Evolutionary conservation across 2,329 filamentous ascomycete genomes (phyloP).

Genomic region (Sporothrix globosa): DNA sequence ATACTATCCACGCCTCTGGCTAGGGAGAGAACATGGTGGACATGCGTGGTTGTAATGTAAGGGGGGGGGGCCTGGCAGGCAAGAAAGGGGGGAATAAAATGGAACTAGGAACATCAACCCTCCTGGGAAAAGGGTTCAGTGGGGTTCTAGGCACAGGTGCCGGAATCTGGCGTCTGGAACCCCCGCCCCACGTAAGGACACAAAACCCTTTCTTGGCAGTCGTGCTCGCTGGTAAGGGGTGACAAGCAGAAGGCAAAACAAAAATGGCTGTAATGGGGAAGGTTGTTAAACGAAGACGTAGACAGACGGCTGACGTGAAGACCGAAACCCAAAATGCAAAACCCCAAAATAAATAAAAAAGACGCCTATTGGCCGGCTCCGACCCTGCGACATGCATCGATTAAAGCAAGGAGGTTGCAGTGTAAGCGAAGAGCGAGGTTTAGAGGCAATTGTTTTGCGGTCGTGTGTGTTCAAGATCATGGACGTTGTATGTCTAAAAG

Average conservation of each 20-base stretch:
- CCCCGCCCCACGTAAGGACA: too few relatives aligned
- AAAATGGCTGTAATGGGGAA: too few relatives aligned
- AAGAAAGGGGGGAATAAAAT: neutral
- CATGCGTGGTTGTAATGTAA: neutral
- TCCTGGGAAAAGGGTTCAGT: neutral
- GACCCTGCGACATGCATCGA: neutral
- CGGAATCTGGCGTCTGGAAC: too few relatives aligned
- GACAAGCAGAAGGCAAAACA: too few relatives aligned
- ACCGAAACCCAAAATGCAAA: neutral
- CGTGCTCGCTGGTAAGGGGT: too few relatives aligned
- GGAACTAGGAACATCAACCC: neutral
- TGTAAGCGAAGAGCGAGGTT: too few relatives aligned
- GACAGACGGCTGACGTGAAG: neutral
- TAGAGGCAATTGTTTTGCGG: too few relatives aligned
- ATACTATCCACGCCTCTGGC: neutral
- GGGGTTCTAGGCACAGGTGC: too few relatives aligned
- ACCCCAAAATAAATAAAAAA: neutral
- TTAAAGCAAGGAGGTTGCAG: too few relatives aligned
- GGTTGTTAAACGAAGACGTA: neutral
- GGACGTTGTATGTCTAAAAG: too few relatives aligned
- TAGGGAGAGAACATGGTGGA: neutral
- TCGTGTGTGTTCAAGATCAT: too few relatives aligned
- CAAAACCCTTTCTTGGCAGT: too few relatives aligned
- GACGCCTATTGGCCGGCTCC: neutral
- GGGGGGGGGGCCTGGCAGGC: neutral